Percentiles rank a stretch among this genome's conserved stretches.
These are phyloP conservation scores for Metschnikowia lunata DNA, from an alignment of 805 yeast genomes.

Conservation along the genomic window DNA sequence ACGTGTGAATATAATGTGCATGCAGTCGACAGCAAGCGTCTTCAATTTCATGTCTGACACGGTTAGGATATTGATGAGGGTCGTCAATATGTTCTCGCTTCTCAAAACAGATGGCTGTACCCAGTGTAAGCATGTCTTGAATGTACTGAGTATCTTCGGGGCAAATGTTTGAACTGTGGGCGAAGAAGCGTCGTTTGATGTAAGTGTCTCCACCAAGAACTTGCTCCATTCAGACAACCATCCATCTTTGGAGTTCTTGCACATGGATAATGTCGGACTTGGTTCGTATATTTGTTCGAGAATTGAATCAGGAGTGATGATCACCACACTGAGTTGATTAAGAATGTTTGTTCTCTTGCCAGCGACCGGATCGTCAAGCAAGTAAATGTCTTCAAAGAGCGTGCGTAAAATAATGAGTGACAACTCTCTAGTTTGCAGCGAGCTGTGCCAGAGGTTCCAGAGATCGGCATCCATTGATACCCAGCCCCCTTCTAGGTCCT, in stretches of 20 bases:
- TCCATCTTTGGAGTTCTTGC: conserved; percentile 72
- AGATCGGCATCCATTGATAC: conserved; percentile 77
- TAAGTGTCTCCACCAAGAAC: conserved; percentile 31
- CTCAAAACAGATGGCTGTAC: conserved; percentile 72
- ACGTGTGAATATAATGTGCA: conserved; percentile 84
- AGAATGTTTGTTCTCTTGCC: conserved; percentile 71
- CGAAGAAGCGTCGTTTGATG: conserved; percentile 25
- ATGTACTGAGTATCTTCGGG: conserved; percentile 68
- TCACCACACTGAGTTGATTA: conserved; percentile 78
- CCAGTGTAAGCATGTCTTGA: conserved; percentile 92
- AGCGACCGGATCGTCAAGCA: conserved; percentile 89
- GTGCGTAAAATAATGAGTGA: conserved; percentile 76
- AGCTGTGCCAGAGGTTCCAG: conserved; percentile 67
- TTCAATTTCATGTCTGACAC: conserved; percentile 63
- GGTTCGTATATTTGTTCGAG: conserved; percentile 60
- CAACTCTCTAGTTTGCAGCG: conserved; percentile 65
- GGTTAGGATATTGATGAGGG: conserved; percentile 56
- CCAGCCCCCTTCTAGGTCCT: conserved; percentile 69
- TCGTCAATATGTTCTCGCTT: conserved; percentile 58
- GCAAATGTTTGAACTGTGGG: conserved; percentile 43
- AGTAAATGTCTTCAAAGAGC: conserved; percentile 86
- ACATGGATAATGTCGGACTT: conserved; percentile 56
- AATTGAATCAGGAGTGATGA: conserved; percentile 67
- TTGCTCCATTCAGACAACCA: conserved; percentile 78
- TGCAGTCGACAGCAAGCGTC: conserved; percentile 83